These are phyloP conservation scores for Pistacia atlantica DNA, from an alignment of 345 rosid genomes.

Conservation along the genomic window DNA sequence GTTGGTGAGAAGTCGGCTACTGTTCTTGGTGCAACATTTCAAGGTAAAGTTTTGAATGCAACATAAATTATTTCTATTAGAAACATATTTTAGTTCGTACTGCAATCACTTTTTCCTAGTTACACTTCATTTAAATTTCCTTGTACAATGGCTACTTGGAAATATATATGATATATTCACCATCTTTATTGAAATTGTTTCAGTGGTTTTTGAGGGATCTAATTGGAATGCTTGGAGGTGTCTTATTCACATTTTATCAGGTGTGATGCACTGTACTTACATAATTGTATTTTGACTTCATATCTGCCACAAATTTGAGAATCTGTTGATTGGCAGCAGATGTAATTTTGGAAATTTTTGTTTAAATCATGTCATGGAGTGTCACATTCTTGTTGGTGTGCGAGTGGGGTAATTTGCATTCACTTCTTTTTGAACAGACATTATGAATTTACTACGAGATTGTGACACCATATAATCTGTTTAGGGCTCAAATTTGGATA, in stretches of 20 bases:
- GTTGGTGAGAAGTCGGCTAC: slow-evolving; percentile 98
- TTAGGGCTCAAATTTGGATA: slow-evolving; percentile 90
- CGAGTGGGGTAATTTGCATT: neutral
- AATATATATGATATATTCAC: neutral
- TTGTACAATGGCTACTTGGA: slow-evolving; percentile 1
- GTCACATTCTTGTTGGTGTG: neutral
- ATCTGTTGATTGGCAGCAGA: neutral
- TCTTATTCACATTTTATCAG: slow-evolving; percentile 93
- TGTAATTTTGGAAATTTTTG: neutral
- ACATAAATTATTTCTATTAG: neutral
- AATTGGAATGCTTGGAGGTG: slow-evolving; percentile 97
- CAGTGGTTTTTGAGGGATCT: slow-evolving; percentile 98
- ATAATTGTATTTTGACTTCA: neutral
- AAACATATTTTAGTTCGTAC: neutral
- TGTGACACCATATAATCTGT: neutral
- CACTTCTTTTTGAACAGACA: neutral
- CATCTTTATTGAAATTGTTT: slow-evolving; percentile 12
- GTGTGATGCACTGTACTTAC: slow-evolving; percentile 33
- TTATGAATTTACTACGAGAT: neutral
- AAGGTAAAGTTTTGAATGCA: slow-evolving; percentile 47
- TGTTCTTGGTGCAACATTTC: slow-evolving; percentile 93
- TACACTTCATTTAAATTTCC: neutral
- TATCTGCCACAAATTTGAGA: neutral
- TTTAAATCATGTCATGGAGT: neutral
- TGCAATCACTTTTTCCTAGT: neutral